Base-by-base conservation (phyloP, 768 basidiomycete species). In the Lepiota brunneoincarnata region DNA sequence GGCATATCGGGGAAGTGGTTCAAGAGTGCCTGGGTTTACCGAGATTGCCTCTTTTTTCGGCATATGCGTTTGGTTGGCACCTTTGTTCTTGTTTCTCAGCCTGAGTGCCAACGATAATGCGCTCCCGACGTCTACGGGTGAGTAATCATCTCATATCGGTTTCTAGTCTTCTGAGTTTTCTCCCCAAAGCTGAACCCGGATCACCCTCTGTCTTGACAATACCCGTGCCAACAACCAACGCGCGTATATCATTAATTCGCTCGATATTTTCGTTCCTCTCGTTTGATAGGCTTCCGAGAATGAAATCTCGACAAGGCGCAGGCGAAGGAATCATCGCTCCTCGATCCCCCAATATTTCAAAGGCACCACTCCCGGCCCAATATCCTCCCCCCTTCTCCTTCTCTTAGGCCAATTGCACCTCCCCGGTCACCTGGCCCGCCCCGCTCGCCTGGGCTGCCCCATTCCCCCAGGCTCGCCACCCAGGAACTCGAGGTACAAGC, bases 31-130 rank as follows among this genome's bases (percentile, higher is more conserved):
- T 7, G 73, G 76, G 6, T 91, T 92, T 61, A 76, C 79, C 17
- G 89, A 91, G 64, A 87, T 90, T 54, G 85, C 89, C 15, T 87
- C 90, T 7, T 92, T 93, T 70, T 92, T 93, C 58, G 89, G 82
- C 3, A 69, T 89, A 35, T 92, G 89, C 68, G 85, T 91, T n/a
- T 93, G 89, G 90, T 80, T 89, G 24, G 82, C 89, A 6, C 97
- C 97, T 2, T 69, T 99, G 26, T 99, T 96, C 71, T 72, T 99
- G 28, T 99, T 99, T 77, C 74, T 99, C 54, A 96, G 93, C 64
- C 75, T 99, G 49, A 95, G 92, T 58, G 96, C 97, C 14, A 98
- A 98, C 59, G 97, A 99, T 67, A 93, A 98, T 63, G 92, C 95
- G 2, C 78, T 98, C 14, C 97, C 97, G 4, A 76, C 77, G 20